Evolutionary conservation across 805 yeast species (phyloP), one percentile per base, ranked within the genome.

Genomic region (Lachancea cidri): DNA sequence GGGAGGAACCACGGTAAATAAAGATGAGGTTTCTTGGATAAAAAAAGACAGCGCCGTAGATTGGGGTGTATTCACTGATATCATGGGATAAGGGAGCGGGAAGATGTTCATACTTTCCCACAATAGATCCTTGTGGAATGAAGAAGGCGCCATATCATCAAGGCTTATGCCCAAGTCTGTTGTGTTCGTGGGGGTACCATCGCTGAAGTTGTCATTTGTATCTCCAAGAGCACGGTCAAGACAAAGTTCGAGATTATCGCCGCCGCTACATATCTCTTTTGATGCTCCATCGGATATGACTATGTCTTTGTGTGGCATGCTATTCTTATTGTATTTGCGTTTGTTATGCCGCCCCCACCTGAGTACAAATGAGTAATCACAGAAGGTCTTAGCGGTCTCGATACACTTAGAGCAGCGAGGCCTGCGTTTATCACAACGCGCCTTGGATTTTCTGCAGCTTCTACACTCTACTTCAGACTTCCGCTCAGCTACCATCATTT

Each of bases 381-480:
- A 41, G 9, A 35, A 17, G 8, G 11, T 29, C 8, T n/a, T 4
- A 2, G 36, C 36, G 45, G 73, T 40, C 20, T 36, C 77, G 1
- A 53, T 31, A 55, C 94, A 84, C 43, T 73, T 68, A 0, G 71
- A 51, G 52, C 94, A 84, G 0, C 53, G 45, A 0, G 93, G 93
- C 53, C 79, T 80, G 15, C 39, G 46, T 55, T 83, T 91, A 50
- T 80, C 82, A 54, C 94, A 84, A 58, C 84, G 83, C 27, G 79
- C 72, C 55, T 80, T 81, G 22, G 75, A 61, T 33, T 70, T 65
- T 54, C 79, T 81, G 58, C 88, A 81, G 29, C 72, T 67, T 46
- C 72, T 78, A 47, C 86, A 81, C 0, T 43, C 38, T 22, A 31
- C 33, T 7, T 39, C 36, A 14, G 39, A 41, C 14, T 36, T 35